phyloP scores from a whole-genome alignment of 1,139 yeast genomes.

The Geotrichum klebahnii region DNA sequence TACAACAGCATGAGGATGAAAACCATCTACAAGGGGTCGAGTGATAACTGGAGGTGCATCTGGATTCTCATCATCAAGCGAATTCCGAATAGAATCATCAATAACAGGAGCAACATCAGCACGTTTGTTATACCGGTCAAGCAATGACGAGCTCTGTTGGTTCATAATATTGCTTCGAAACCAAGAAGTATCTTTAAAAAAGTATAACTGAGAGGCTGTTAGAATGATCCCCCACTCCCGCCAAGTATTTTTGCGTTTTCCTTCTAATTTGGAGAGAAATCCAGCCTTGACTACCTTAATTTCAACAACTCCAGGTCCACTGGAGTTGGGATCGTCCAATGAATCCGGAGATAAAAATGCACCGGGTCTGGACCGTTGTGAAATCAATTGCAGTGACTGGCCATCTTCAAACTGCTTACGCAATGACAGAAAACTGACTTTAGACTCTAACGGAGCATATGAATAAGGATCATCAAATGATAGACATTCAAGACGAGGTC shows the following conservation, averaged over 20 bases:
- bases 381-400: conserved; percentile 38
- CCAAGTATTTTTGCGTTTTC: conserved; percentile 38
- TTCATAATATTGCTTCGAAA: conserved; percentile 33
- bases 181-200: conserved; percentile 43
- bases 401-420: conserved; percentile 37
- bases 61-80: not conserved
- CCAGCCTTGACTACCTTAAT: conserved; percentile 43
- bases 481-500: conserved; percentile 36
- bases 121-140: not conserved
- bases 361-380: conserved; percentile 40
- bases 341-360: conserved; percentile 34
- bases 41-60: conserved; percentile 25
- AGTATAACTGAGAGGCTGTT: conserved; percentile 42
- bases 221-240: conserved; percentile 45
- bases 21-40: conserved; percentile 40
- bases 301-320: conserved; percentile 42
- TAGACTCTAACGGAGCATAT: conserved; percentile 29
- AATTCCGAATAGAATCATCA: not conserved
- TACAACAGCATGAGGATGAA: conserved; percentile 39
- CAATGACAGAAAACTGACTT: conserved; percentile 31
- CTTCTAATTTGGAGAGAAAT: conserved; percentile 38
- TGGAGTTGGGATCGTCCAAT: conserved; percentile 28
- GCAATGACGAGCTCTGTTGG: conserved; percentile 10
- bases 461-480: conserved; percentile 36
- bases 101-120: not conserved